Conservation (phyloP, 2,329 filamentous ascomycete genomes). For the Eutypella sp. region DNA sequence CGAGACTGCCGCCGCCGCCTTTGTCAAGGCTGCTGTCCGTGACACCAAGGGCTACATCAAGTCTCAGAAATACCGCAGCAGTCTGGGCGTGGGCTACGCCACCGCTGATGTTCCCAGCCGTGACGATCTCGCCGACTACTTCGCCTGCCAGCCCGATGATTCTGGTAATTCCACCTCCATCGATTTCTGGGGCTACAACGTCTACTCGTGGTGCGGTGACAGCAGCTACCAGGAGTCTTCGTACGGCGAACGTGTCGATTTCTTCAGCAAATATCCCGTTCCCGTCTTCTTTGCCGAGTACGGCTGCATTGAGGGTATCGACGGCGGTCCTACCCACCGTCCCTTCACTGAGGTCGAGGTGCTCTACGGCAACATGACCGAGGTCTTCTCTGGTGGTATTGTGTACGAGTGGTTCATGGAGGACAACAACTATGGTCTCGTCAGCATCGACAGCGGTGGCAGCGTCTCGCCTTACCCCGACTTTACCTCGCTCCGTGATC, state of each 20-base stretch:
- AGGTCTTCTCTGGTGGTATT: slow-evolving; percentile 90
- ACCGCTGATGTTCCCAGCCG: slow-evolving; percentile 87
- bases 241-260: slow-evolving; percentile 75
- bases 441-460: slow-evolving; percentile 53
- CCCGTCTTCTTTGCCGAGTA: slow-evolving; percentile 99
- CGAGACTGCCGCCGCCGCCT: slow-evolving; percentile 88
- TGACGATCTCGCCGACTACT: slow-evolving; percentile 79
- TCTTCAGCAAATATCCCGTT: slow-evolving; percentile 85
- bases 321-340: slow-evolving; percentile 57
- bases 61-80: slow-evolving; percentile 63
- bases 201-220: slow-evolving; percentile 97
- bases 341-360: slow-evolving; percentile 79
- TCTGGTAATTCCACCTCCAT: slow-evolving; percentile 49
- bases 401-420: slow-evolving; percentile 99
- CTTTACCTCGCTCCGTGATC: slow-evolving; percentile 66
- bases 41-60: slow-evolving; percentile 95
- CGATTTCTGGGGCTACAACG: slow-evolving; percentile 99
- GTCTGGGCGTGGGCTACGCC: slow-evolving; percentile 87
- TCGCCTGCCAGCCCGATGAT: slow-evolving; percentile 74
- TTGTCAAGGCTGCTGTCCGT: slow-evolving; percentile 95
- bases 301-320: slow-evolving; percentile 71
- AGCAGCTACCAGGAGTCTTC: slow-evolving; percentile 73
- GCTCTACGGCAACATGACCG: slow-evolving; percentile 78
- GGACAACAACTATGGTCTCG: slow-evolving; percentile 80
- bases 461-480: slow-evolving; percentile 65